Evolutionary conservation across 1,284 basidiomycete species (phyloP).

Genomic region (Boletus mariae): DNA sequence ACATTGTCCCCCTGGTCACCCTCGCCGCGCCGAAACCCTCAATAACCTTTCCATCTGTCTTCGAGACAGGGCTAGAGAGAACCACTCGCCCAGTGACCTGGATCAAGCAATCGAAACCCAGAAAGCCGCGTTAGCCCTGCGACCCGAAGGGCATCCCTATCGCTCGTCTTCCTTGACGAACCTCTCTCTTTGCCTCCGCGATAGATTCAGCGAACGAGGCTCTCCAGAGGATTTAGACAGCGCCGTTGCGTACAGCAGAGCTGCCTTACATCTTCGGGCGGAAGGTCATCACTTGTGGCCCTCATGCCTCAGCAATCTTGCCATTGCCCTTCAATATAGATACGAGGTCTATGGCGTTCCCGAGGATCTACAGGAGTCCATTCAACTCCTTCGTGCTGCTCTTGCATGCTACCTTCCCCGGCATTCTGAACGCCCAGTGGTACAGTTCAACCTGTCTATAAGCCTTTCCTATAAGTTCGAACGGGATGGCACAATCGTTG

Average conservation of each 20-base stretch:
- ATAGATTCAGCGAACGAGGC: neutral
- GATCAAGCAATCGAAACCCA: slow-evolving; percentile 7
- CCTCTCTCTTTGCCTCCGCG: neutral
- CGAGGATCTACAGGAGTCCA: neutral
- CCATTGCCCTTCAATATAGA: neutral
- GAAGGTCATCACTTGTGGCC: neutral
- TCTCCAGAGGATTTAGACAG: neutral
- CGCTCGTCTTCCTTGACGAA: slow-evolving; percentile 1
- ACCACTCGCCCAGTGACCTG: neutral
- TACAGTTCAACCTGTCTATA: neutral
- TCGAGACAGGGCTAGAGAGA: neutral
- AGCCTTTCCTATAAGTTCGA: neutral
- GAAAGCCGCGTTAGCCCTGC: slow-evolving; percentile 3
- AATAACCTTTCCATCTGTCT: slow-evolving; percentile 1
- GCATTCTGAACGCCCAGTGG: neutral
- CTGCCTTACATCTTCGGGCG: neutral
- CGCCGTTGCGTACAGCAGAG: neutral
- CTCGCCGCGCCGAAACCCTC: neutral
- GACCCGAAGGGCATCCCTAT: slow-evolving; percentile 2
- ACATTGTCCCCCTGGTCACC: neutral
- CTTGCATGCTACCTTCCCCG: neutral
- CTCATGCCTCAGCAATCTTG: neutral
- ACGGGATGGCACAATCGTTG: neutral
- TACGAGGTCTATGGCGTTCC: neutral
- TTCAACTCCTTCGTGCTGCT: neutral